phyloP scores from a whole-genome alignment of 352 stramenopile genomes.

The Phytophthora colocasiae region DNA sequence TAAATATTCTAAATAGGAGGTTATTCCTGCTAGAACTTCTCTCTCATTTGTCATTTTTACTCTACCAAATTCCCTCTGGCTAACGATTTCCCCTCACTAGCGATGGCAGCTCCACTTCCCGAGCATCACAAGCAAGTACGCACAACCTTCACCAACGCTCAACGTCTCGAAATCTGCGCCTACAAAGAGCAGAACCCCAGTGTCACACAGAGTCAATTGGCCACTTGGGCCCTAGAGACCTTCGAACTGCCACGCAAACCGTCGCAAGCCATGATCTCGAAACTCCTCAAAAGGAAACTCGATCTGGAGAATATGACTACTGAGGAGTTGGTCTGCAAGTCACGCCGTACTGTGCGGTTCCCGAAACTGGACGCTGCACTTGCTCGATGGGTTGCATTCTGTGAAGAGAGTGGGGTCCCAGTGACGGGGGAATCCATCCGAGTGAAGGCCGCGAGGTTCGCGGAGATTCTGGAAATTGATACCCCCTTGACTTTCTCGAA shows the following conservation, averaged over 20 bases:
- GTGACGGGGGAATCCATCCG: slow-evolving; percentile 37
- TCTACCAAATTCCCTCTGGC: neutral
- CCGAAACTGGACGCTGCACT: slow-evolving; percentile 34
- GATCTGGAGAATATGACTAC: slow-evolving; percentile 33
- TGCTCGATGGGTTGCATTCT: slow-evolving; percentile 36
- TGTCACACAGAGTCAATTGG: slow-evolving; percentile 33
- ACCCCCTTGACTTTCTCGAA: slow-evolving; percentile 34
- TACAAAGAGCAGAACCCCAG: slow-evolving; percentile 29
- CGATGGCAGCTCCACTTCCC: slow-evolving; percentile 14
- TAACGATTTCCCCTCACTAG: slow-evolving; percentile 14
- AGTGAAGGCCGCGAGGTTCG: slow-evolving; percentile 29
- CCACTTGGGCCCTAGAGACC: slow-evolving; percentile 29
- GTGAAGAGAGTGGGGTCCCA: slow-evolving; percentile 29
- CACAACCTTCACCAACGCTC: slow-evolving; percentile 39
- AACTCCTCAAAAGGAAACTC: slow-evolving; percentile 40
- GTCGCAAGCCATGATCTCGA: slow-evolving; percentile 44
- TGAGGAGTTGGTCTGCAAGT: slow-evolving; percentile 36
- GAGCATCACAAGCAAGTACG: slow-evolving; percentile 11
- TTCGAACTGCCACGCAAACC: slow-evolving; percentile 32
- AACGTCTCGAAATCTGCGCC: slow-evolving; percentile 37
- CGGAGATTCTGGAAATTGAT: slow-evolving; percentile 31
- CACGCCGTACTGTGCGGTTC: slow-evolving; percentile 30
- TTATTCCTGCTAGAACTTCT: neutral
- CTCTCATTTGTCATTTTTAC: slow-evolving; percentile 11
- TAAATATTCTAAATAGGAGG: neutral